Percentiles rank a stretch among this genome's conserved stretches.
These are phyloP conservation scores for Dactylonectria estremocensis DNA, from an alignment of 2,329 filamentous ascomycete genomes.

Conservation along the genomic window DNA sequence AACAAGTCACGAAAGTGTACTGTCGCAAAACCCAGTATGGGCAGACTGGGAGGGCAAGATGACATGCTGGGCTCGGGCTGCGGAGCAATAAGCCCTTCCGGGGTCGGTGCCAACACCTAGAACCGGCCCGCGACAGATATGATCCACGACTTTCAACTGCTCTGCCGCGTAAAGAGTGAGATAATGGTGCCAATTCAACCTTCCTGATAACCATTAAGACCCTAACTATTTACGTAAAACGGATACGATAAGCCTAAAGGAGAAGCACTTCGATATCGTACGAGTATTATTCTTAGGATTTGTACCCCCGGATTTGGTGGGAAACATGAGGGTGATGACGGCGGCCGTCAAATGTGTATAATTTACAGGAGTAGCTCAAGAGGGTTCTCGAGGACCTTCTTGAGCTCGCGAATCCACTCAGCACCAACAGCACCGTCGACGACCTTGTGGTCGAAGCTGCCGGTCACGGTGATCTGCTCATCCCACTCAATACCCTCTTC, in stretches of 20 bases:
- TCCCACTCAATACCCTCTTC: conserved; percentile 96
- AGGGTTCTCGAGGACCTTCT: conserved; percentile 98
- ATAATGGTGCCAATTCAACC: conserved; percentile 31
- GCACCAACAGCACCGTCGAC: conserved; percentile 96
- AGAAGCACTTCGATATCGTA: conserved; percentile 35
- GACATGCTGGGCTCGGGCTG: too few relatives aligned
- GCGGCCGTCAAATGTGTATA: conserved; percentile 22
- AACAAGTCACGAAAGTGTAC: too few relatives aligned
- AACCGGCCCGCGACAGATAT: conserved; percentile 32
- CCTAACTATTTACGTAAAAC: conserved; percentile 36
- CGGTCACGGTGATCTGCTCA: conserved; percentile 96
- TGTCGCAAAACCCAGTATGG: too few relatives aligned
- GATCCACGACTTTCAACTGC: conserved; percentile 20
- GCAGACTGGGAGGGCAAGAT: too few relatives aligned
- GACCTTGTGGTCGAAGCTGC: conserved; percentile 99
- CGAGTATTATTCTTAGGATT: conserved; percentile 34
- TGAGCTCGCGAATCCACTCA: conserved; percentile 97
- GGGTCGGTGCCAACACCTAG: too few relatives aligned
- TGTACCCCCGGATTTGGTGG: conserved; percentile 19
- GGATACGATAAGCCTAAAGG: conserved; percentile 30
- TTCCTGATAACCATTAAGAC: conserved; percentile 34
- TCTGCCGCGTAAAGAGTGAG: conserved; percentile 23
- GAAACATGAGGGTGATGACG: conserved; percentile 20
- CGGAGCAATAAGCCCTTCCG: too few relatives aligned
- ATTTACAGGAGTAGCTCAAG: conserved; percentile 90